Conservation (phyloP, 768 basidiomycete genomes). For the Infundibulicybe gibba region DNA sequence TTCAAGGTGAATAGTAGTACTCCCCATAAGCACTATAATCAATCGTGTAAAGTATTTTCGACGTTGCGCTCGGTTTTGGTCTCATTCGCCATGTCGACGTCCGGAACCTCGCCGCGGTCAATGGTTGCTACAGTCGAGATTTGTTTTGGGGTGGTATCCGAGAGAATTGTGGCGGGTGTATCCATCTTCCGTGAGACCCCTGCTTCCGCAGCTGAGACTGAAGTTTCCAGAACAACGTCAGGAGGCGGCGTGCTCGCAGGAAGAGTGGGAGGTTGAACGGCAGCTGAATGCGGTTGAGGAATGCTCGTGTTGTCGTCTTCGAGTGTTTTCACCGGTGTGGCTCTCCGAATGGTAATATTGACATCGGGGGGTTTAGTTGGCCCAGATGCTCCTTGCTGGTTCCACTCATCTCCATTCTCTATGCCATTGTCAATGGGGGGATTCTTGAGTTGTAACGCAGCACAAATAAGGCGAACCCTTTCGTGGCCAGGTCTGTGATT, state of each 20-base stretch:
- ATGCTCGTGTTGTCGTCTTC: conserved; percentile 2
- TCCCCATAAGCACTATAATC: too few relatives aligned
- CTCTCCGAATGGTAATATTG: too few relatives aligned
- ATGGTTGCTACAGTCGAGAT: conserved; percentile 3
- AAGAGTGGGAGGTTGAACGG: conserved; percentile 2
- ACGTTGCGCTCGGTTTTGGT: conserved; percentile 1
- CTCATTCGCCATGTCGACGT: conserved; percentile 15
- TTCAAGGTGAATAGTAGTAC: too few relatives aligned
- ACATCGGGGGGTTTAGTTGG: too few relatives aligned
- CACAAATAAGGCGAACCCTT: conserved; percentile 9
- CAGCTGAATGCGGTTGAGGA: conserved; percentile 6
- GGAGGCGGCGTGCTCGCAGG: conserved; percentile 9
- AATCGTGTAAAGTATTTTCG: conserved; percentile 5
- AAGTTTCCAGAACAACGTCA: conserved; percentile 7
- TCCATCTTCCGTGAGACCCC: conserved; percentile 5
- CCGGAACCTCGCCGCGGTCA: conserved; percentile 6
- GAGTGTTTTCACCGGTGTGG: background rate
- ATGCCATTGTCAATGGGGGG: conserved; percentile 8
- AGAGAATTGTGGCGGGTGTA: conserved; percentile 2
- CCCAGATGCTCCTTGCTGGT: conserved; percentile 1
- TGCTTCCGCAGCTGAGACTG: conserved; percentile 5
- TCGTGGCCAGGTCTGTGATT: conserved; percentile 5
- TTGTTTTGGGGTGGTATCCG: background rate
- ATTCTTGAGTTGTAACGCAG: conserved; percentile 3
- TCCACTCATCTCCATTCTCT: conserved; percentile 11